Conservation (phyloP, 2,329 filamentous ascomycete species). For the Seiridium cupressi region DNA sequence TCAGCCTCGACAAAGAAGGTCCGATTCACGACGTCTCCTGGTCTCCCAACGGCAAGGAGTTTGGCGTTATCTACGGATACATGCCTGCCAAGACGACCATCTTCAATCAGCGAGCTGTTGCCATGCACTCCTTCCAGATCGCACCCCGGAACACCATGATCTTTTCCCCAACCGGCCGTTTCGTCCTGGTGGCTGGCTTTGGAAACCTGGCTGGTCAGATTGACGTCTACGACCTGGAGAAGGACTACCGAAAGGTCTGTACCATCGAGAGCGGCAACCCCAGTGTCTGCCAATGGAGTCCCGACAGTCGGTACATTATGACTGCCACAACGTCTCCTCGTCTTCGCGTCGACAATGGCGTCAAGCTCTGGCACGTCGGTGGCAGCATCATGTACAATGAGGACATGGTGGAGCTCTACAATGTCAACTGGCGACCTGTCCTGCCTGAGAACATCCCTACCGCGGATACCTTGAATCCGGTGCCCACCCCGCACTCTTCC, state of each 20-base stretch:
- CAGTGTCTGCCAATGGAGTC: conserved; percentile 95
- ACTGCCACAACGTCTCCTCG: conserved; percentile 97
- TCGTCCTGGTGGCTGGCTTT: conserved; percentile 92
- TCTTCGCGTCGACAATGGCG: conserved; percentile 92
- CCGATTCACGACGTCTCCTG: conserved; percentile 98
- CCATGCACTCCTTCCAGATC: conserved; percentile 82
- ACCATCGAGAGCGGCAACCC: conserved; percentile 96
- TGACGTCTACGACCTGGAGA: conserved; percentile 94
- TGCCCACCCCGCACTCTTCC: conserved; percentile 79
- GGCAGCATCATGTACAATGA: conserved; percentile 92
- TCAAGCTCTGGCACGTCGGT: conserved; percentile 91
- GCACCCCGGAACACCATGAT: conserved; percentile 90
- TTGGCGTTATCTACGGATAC: conserved; percentile 95
- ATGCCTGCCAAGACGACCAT: conserved; percentile 99
- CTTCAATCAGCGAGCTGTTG: conserved; percentile 85
- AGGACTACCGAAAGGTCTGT: conserved; percentile 87
- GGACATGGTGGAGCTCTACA: conserved; percentile 92
- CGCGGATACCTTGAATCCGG: conserved; percentile 69
- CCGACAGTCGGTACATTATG: conserved; percentile 91
- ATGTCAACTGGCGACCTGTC: conserved; percentile 84
- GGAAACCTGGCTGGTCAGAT: conserved; percentile 97
- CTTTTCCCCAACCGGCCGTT: conserved; percentile 91
- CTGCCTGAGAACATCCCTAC: conserved; percentile 55
- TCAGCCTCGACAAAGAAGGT: conserved; percentile 92
- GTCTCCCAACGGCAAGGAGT: conserved; percentile 97